Conservation (phyloP, 805 yeast genomes). For the Scheffersomyces coipomensis region DNA sequence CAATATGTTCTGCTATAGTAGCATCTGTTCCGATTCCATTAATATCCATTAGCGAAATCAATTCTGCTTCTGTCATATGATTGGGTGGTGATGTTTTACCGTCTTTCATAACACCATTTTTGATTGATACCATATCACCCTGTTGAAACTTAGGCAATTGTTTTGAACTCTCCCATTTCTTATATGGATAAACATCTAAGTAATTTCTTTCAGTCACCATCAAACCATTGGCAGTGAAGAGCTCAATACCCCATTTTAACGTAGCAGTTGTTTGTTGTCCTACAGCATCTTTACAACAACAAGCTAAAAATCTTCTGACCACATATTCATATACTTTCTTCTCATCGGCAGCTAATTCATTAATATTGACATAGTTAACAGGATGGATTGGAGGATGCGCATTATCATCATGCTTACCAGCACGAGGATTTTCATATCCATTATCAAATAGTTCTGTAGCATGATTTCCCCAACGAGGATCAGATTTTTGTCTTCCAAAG, state of each 20-base stretch:
- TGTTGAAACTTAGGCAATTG: constrained; percentile 61
- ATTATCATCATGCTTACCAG: constrained; percentile 83
- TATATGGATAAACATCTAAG: constrained; percentile 76
- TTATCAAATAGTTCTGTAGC: constrained; percentile 45
- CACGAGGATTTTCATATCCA: constrained; percentile 64
- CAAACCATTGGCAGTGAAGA: constrained; percentile 71
- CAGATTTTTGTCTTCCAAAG: constrained; percentile 57
- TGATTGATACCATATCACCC: constrained; percentile 57
- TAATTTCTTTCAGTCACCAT: constrained; percentile 73
- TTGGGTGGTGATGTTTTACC: constrained; percentile 83
- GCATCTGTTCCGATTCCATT: constrained; percentile 99
- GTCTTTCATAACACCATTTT: constrained; percentile 56
- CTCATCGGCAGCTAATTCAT: constrained; percentile 40
- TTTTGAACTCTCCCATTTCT: constrained; percentile 70
- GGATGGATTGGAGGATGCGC: constrained; percentile 99
- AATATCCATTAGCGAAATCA: constrained; percentile 90
- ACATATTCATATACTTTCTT: constrained; percentile 82
- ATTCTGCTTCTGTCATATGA: constrained; percentile 86
- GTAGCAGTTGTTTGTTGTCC: constrained; percentile 67
- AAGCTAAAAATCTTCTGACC: constrained; percentile 82
- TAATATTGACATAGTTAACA: constrained; percentile 43
- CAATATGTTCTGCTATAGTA: constrained; percentile 96
- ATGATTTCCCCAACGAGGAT: constrained; percentile 69
- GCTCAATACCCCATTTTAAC: constrained; percentile 76
- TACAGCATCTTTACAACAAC: constrained; percentile 87